Percentiles rank a stretch among this genome's conserved stretches.
Conservation (phyloP, 2,329 filamentous ascomycete species). For the Leptographium procerum region DNA sequence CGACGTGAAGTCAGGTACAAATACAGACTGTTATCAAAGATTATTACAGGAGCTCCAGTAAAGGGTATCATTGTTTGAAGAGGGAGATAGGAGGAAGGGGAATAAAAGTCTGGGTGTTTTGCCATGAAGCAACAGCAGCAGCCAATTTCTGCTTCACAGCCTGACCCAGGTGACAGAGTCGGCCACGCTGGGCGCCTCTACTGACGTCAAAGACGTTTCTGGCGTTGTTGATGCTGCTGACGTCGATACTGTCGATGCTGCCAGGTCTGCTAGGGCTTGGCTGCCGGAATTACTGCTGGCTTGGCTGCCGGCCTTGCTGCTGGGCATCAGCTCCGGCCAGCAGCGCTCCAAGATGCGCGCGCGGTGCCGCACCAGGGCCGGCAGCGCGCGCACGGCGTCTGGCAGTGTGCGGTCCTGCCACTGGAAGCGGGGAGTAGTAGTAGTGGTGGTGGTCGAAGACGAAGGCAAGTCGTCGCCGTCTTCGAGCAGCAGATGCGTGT, state of each 20-base stretch:
- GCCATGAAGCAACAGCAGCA: too few species aligned
- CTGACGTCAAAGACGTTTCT: too few species aligned
- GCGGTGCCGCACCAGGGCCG: constrained; percentile 55
- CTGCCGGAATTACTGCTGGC: too few species aligned
- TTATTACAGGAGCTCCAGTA: too few species aligned
- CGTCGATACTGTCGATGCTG: neutral
- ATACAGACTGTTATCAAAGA: neutral
- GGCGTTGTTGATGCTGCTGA: too few species aligned
- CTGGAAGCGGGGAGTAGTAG: constrained; percentile 25
- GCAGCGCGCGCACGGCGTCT: constrained; percentile 42
- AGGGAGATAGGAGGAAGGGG: too few species aligned
- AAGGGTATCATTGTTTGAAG: too few species aligned
- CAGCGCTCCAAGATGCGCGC: constrained; percentile 25
- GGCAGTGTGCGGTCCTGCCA: constrained; percentile 55
- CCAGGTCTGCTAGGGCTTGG: too few species aligned
- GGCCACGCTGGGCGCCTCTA: neutral
- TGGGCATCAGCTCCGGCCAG: constrained; percentile 12
- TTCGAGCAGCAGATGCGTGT: constrained; percentile 70
- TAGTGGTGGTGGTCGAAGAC: too few species aligned
- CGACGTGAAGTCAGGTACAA: neutral
- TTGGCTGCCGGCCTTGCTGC: neutral
- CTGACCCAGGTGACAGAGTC: constrained; percentile 8
- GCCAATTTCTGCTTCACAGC: constrained; percentile 1
- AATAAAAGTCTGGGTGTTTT: too few species aligned
- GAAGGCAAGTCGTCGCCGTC: constrained; percentile 12